phyloP scores from a whole-genome alignment of 495 filamentous ascomycete genomes.

The Penicillium tannophilum region DNA sequence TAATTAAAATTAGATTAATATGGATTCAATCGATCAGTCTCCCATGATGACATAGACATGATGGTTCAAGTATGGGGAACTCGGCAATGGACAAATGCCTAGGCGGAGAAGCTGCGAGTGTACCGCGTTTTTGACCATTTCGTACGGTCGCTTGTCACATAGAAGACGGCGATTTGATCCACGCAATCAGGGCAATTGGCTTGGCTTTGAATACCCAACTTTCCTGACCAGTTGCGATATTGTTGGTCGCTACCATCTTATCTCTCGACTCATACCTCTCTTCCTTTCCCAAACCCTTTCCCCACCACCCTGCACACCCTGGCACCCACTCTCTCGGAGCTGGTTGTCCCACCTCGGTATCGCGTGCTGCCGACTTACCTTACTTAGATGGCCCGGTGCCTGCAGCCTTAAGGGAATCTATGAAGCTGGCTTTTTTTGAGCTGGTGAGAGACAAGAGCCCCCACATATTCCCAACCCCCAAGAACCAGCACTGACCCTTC shows the following conservation, averaged over 20 bases:
- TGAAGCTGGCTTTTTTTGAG: conserved; percentile 12
- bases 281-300: conserved; percentile 8
- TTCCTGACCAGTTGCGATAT: conserved; percentile 6
- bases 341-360: conserved; percentile 30
- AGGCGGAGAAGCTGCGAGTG: conserved; percentile 3
- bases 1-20: neutral
- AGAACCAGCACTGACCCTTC: conserved; percentile 9
- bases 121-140: conserved; percentile 18
- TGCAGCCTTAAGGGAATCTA: conserved; percentile 21
- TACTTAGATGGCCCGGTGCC: conserved; percentile 39
- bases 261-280: conserved; percentile 1
- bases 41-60: conserved; percentile 3
- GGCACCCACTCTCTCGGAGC: conserved; percentile 15
- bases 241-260: neutral
- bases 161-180: conserved; percentile 17
- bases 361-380: conserved; percentile 31
- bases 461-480: neutral
- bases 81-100: conserved; percentile 4
- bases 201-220: conserved; percentile 37
- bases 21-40: neutral
- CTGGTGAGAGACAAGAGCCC: conserved; percentile 7
- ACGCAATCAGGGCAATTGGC: conserved; percentile 35
- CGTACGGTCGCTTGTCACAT: conserved; percentile 18
- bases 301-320: conserved; percentile 5
- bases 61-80: conserved; percentile 7